phyloP scores from a whole-genome alignment of 805 yeast genomes.

The Candida peoriensis region DNA sequence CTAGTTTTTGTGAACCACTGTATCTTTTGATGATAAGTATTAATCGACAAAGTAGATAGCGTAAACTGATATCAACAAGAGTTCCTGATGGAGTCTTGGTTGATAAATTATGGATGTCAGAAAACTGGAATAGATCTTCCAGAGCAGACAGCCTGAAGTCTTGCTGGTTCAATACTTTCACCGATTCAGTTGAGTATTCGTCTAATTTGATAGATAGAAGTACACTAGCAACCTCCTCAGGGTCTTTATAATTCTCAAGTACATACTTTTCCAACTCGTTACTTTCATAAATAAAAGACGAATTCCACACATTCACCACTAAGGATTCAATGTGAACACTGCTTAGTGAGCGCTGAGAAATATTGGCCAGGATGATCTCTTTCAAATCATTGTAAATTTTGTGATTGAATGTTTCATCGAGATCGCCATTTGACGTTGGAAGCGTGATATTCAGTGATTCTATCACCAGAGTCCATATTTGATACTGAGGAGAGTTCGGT shows the following conservation, averaged over 20 bases:
- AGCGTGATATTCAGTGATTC: constrained; percentile 38
- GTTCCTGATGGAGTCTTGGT: constrained; percentile 16
- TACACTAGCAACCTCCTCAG: constrained; percentile 32
- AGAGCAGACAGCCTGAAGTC: constrained; percentile 54
- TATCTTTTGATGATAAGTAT: constrained; percentile 60
- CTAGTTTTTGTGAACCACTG: constrained; percentile 55
- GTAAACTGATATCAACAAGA: constrained; percentile 29
- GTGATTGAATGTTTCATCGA: constrained; percentile 42
- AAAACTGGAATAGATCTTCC: constrained; percentile 40
- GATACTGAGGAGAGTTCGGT: constrained; percentile 3
- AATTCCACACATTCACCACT: constrained; percentile 46
- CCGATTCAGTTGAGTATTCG: constrained; percentile 51
- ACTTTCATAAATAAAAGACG: constrained; percentile 54
- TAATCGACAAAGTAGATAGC: constrained; percentile 51
- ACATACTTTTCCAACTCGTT: constrained; percentile 48
- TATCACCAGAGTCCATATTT: constrained; percentile 38
- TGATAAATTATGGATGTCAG: constrained; percentile 17
- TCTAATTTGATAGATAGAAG: constrained; percentile 40
- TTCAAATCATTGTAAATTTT: constrained; percentile 39
- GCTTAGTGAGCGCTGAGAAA: constrained; percentile 26
- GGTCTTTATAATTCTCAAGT: constrained; percentile 22
- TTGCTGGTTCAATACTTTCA: constrained; percentile 38
- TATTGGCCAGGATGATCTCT: constrained; percentile 34
- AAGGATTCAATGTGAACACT: constrained; percentile 36
- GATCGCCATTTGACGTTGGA: constrained; percentile 22